A percentile compares a stretch with the other conserved stretches of the same genome.
These are phyloP conservation scores for Cryphonectria japonica DNA, from an alignment of 2,329 filamentous ascomycete genomes.

Conservation along the genomic window DNA sequence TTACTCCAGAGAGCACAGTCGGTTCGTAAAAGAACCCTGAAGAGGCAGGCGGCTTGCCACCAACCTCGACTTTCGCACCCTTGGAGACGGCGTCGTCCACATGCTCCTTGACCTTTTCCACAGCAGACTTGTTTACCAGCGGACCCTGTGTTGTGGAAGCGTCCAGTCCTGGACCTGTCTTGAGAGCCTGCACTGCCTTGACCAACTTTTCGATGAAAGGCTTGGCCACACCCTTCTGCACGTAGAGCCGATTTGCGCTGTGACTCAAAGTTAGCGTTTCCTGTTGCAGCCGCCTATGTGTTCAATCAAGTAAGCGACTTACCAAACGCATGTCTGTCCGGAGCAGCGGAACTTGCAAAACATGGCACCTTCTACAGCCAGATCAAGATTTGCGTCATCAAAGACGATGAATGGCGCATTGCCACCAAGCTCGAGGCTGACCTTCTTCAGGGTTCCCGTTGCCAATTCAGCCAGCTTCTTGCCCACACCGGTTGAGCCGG, in stretches of 20 bases:
- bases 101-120: slow-evolving; percentile 31
- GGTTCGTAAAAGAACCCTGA: neutral
- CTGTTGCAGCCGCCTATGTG: neutral
- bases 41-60: slow-evolving; percentile 52
- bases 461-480: slow-evolving; percentile 60
- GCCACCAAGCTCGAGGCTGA: slow-evolving; percentile 68
- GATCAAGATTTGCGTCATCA: slow-evolving; percentile 64
- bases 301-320: neutral
- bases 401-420: slow-evolving; percentile 66
- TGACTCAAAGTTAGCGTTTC: no score
- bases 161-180: neutral
- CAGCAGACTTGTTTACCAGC: slow-evolving; percentile 12
- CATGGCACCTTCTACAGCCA: slow-evolving; percentile 57
- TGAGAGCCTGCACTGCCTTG: neutral
- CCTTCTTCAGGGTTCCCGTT: slow-evolving; percentile 65
- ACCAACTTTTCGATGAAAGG: neutral
- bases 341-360: slow-evolving; percentile 37
- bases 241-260: neutral
- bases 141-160: neutral
- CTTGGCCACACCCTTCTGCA: neutral
- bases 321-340: slow-evolving; percentile 67
- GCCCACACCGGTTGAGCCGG: slow-evolving; percentile 64
- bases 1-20: neutral
- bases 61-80: slow-evolving; percentile 31
- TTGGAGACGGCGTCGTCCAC: slow-evolving; percentile 30